Evolutionary conservation across 23 red algal species (phyloP), one percentile per base, ranked within the genome.

Genomic region (Gracilaria caudata): DNA sequence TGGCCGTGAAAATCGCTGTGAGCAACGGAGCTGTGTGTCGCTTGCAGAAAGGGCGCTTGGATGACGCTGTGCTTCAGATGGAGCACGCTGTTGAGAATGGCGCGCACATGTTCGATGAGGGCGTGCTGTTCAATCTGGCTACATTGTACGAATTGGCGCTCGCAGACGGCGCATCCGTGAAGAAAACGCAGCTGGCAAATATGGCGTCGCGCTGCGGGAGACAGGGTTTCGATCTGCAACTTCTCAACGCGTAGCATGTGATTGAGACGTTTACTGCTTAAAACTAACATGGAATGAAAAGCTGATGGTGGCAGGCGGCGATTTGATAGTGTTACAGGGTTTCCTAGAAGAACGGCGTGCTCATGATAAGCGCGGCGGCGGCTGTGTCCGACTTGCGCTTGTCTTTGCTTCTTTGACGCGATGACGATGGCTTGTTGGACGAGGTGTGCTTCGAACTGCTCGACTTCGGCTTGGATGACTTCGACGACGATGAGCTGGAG

Each of bases 131-230:
- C 64, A 94, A 94, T 75, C 28, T 94, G 61, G 84, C 83, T 13
- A 89, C 84, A 20, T 16, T 94, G 64, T 94, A 90, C 68, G 92
- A 94, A 23, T 29, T 94, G 16, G 89, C 86, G 21, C 47, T 60
- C 6, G 68, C 86, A 7, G 70, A 79, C n/a, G 54, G 57, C 34
- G 68, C 86, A 16, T 54, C 36, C 19, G 86, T 24, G 4, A 89
- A 79, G 46, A 89, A 89, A 72, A 9, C 70, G 14, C 38, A 75
- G 13, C 13, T 75, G 43, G 37, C 38, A 9, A 75, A 75, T 16
- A 49, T 39, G 70, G 70, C 70, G 5, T 75, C 70, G 1, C 70
- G 43, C 0, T 49, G 70, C 21, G 70, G 70, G 5, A 75, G 70
- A 36, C 70, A 75, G 19, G 70, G 70, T n/a, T 75, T 75, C 25